Evolutionary conservation across 305 asterid genomes (phyloP).

Genomic region (Salvia sclarea): DNA sequence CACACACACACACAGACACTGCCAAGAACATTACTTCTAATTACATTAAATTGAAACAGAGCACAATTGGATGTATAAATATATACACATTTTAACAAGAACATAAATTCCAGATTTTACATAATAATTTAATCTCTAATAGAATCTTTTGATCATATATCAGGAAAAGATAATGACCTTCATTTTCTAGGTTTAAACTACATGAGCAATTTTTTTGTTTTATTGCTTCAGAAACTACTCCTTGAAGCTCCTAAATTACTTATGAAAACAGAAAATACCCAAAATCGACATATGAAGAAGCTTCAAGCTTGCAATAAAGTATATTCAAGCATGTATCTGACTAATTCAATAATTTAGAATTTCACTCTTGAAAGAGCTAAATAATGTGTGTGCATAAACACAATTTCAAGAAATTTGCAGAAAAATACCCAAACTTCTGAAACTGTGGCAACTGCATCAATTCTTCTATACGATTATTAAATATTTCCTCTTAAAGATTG

Average conservation of each 20-base stretch:
- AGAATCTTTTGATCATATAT: background rate
- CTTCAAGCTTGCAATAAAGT: background rate
- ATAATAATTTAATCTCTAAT: background rate
- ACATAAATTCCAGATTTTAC: background rate
- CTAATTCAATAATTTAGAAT: no score
- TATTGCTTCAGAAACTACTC: background rate
- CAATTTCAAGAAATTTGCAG: no score
- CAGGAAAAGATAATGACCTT: background rate
- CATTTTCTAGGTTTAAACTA: background rate
- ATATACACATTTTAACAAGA: background rate
- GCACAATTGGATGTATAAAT: background rate
- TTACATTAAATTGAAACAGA: background rate
- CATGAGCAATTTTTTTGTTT: background rate
- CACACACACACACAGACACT: no score
- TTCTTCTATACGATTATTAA: background rate
- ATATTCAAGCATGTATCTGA: no score
- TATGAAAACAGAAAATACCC: background rate
- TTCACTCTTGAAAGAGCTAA: no score
- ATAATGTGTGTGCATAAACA: no score
- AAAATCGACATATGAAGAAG: background rate
- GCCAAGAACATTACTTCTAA: no score
- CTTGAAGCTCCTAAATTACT: background rate
- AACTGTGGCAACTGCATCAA: background rate
- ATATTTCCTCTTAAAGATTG: background rate
- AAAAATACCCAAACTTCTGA: no score